Conservation (phyloP, 257 asterid genomes). For the Capsicum chinense region DNA sequence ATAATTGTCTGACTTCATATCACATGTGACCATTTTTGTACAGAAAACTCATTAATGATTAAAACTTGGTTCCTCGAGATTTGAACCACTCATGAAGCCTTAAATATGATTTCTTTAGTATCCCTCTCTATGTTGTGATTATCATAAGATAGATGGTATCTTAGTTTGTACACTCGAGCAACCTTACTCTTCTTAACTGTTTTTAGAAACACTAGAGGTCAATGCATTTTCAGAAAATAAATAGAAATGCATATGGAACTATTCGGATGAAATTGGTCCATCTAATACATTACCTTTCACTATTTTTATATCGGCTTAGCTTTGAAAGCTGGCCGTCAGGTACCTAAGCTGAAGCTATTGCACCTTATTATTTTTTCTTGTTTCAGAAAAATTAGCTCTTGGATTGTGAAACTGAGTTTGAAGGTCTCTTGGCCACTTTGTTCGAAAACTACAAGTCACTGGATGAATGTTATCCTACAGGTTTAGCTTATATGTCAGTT, state of each 20-base stretch:
- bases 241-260: neutral
- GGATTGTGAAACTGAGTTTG: conserved; percentile 85
- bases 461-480: conserved; percentile 73
- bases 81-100: neutral
- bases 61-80: no score
- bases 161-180: neutral
- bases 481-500: conserved; percentile 66
- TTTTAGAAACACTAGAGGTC: neutral
- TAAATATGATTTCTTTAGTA: neutral
- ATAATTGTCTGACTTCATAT: no score
- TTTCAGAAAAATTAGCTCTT: conserved; percentile 84
- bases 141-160: neutral
- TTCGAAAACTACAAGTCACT: conserved; percentile 84
- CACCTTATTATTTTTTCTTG: neutral
- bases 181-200: conserved; percentile 14
- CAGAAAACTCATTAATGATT: no score
- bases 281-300: neutral
- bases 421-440: conserved; percentile 76
- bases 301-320: neutral
- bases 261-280: neutral
- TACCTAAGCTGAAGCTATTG: neutral
- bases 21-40: no score
- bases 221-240: conserved; percentile 13
- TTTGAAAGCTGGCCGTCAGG: neutral
- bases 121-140: neutral